Percentiles rank a stretch among this genome's conserved stretches.
Conservation (phyloP, 768 basidiomycete genomes). For the Pleurotus tuber-regium region DNA sequence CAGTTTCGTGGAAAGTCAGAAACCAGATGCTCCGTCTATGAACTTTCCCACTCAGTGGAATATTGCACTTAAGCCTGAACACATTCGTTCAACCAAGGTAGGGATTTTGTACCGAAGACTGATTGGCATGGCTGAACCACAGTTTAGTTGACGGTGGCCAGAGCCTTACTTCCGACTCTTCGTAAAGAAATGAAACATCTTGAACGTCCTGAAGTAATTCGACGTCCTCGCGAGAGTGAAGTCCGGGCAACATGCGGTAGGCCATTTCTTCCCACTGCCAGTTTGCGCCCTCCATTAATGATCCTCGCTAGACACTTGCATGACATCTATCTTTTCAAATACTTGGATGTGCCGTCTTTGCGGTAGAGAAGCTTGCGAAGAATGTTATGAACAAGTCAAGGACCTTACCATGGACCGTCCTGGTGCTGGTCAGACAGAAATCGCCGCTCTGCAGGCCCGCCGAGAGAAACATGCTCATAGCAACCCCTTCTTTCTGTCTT, state of each 20-base stretch:
- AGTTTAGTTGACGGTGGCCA: slow-evolving; percentile 61
- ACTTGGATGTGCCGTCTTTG: slow-evolving; percentile 92
- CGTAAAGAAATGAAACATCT: slow-evolving; percentile 65
- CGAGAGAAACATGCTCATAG: slow-evolving; percentile 60
- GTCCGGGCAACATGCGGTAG: slow-evolving; percentile 84
- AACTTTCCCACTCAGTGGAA: slow-evolving; percentile 71
- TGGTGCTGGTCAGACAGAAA: slow-evolving; percentile 45
- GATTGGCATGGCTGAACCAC: slow-evolving; percentile 15
- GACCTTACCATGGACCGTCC: slow-evolving; percentile 57
- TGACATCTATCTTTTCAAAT: slow-evolving; percentile 88
- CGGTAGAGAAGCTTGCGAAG: slow-evolving; percentile 85
- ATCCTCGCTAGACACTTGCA: slow-evolving; percentile 74
- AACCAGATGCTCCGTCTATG: slow-evolving; percentile 57
- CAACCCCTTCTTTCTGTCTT: slow-evolving; percentile 74
- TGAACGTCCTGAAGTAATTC: slow-evolving; percentile 53
- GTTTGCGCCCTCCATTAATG: slow-evolving; percentile 1
- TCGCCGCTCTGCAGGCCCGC: slow-evolving; percentile 45
- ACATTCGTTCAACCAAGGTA: slow-evolving; percentile 65
- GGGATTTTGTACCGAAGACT: slow-evolving; percentile 2
- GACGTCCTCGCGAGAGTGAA: slow-evolving; percentile 74
- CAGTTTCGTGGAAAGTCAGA: slow-evolving; percentile 66
- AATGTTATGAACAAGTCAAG: slow-evolving; percentile 72
- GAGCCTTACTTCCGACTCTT: slow-evolving; percentile 65
- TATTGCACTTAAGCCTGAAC: slow-evolving; percentile 42
- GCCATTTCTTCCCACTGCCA: slow-evolving; percentile 17